Conservation (phyloP, 139 green algal species). For the Tetraselmis striata region DNA sequence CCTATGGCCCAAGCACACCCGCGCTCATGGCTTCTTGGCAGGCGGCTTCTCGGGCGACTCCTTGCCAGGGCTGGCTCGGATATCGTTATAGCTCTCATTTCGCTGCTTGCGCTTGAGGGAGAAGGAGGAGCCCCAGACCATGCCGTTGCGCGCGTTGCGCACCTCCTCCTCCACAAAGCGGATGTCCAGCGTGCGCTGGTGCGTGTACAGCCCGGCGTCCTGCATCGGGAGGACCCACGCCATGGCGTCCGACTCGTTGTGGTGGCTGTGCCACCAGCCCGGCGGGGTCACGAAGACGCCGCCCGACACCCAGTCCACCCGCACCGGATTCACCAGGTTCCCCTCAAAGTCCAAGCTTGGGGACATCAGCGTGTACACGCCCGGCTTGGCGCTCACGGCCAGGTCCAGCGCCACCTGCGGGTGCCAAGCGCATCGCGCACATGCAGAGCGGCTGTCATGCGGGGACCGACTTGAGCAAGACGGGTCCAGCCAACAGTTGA, state of each 20-base stretch:
- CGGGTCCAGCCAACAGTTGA: no score
- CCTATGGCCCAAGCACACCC: no score
- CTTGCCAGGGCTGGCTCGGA: no score
- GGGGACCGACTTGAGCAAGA: no score
- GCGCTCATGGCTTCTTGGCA: no score
- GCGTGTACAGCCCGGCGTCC: constrained; percentile 34
- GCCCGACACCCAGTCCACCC: constrained; percentile 23
- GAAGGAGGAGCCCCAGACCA: no score
- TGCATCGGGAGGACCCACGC: constrained; percentile 40
- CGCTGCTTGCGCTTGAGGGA: no score
- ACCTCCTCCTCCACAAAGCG: constrained; percentile 27
- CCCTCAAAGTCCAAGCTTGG: constrained; percentile 23
- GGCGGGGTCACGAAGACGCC: constrained; percentile 34
- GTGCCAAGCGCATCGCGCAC: no score
- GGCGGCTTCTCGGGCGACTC: no score
- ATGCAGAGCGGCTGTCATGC: no score
- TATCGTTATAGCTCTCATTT: no score
- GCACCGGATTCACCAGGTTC: constrained; percentile 29
- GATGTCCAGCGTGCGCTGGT: constrained; percentile 36
- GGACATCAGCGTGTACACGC: constrained; percentile 30
- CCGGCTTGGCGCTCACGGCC: constrained; percentile 21
- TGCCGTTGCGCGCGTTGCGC: no score
- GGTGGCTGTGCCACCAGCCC: constrained; percentile 35
- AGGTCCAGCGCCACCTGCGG: constrained; percentile 32
- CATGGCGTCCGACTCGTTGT: constrained; percentile 31